A percentile compares a stretch with the other conserved stretches of the same genome.
These are phyloP conservation scores for Citeromyces hawaiiensis DNA, from an alignment of 1,139 yeast species.

Conservation along the genomic window DNA sequence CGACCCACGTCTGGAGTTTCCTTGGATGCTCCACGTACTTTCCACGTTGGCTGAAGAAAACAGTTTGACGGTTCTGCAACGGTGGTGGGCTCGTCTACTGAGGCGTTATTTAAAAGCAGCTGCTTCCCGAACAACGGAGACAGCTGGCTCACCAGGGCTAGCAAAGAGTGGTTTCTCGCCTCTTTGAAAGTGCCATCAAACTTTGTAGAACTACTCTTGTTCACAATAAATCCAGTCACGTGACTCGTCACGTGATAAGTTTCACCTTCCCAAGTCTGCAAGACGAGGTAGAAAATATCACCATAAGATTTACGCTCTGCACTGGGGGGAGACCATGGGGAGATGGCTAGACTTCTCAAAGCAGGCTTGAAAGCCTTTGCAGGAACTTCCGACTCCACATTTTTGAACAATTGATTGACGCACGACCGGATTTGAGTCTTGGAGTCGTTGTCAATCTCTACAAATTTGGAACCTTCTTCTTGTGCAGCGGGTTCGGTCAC, in stretches of 20 bases:
- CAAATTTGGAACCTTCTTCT: slow-evolving; percentile 6
- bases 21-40: slow-evolving; percentile 25
- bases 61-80: slow-evolving; percentile 49
- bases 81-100: slow-evolving; percentile 30
- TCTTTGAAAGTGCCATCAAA: slow-evolving; percentile 54
- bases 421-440: not conserved
- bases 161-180: slow-evolving; percentile 30
- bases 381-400: slow-evolving; percentile 13
- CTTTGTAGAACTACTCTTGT: slow-evolving; percentile 48
- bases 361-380: slow-evolving; percentile 17
- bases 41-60: slow-evolving; percentile 66
- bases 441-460: slow-evolving; percentile 6
- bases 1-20: slow-evolving; percentile 46
- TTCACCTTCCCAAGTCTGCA: slow-evolving; percentile 74
- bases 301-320: slow-evolving; percentile 45
- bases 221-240: slow-evolving; percentile 66
- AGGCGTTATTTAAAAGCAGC: slow-evolving; percentile 24
- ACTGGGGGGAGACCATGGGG: slow-evolving; percentile 78
- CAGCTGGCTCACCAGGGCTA: slow-evolving; percentile 34
- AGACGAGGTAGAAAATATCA: slow-evolving; percentile 64
- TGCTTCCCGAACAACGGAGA: slow-evolving; percentile 35
- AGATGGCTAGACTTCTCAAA: slow-evolving; percentile 44
- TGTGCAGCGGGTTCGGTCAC: slow-evolving; percentile 12
- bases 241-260: slow-evolving; percentile 67
- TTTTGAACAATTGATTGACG: slow-evolving; percentile 5